Conservation (phyloP, 495 filamentous ascomycete genomes). For the Acidomyces sp. region DNA sequence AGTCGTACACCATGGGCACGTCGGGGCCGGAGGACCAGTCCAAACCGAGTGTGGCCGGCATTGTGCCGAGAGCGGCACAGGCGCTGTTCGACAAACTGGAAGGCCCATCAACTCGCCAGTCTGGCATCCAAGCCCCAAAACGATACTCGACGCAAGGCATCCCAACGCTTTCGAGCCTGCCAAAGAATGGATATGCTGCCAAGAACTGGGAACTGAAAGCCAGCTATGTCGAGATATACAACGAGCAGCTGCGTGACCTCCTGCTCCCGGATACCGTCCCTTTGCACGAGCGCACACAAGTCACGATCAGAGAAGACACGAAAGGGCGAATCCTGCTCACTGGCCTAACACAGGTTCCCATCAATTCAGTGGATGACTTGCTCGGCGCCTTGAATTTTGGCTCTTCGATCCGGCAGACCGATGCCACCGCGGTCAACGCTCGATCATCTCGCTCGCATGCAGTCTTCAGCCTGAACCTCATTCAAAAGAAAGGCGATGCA, state of each 20-base stretch:
- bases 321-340: slow-evolving; percentile 92
- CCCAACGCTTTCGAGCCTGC: slow-evolving; percentile 36
- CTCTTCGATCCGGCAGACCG: slow-evolving; percentile 88
- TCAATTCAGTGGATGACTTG: slow-evolving; percentile 87
- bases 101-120: slow-evolving; percentile 37
- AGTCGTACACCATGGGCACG: slow-evolving; percentile 99
- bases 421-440: slow-evolving; percentile 97
- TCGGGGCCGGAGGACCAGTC: slow-evolving; percentile 73
- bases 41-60: slow-evolving; percentile 63
- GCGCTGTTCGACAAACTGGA: slow-evolving; percentile 82
- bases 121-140: slow-evolving; percentile 66
- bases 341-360: slow-evolving; percentile 71
- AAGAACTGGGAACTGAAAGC: slow-evolving; percentile 90
- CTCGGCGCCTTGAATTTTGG: slow-evolving; percentile 80
- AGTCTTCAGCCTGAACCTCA: slow-evolving; percentile 87
- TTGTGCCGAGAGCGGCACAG: slow-evolving; percentile 81
- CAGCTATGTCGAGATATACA: slow-evolving; percentile 99
- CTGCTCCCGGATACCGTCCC: slow-evolving; percentile 66
- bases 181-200: slow-evolving; percentile 48
- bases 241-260: slow-evolving; percentile 86
- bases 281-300: slow-evolving; percentile 51
- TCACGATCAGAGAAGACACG: slow-evolving; percentile 84
- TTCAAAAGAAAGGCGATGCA: slow-evolving; percentile 70
- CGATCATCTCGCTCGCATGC: slow-evolving; percentile 98
- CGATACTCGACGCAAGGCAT: slow-evolving; percentile 60